Evolutionary conservation across 1,139 yeast species (phyloP), one percentile per base, ranked within the genome.

Genomic region (Pneumocystis sp.): DNA sequence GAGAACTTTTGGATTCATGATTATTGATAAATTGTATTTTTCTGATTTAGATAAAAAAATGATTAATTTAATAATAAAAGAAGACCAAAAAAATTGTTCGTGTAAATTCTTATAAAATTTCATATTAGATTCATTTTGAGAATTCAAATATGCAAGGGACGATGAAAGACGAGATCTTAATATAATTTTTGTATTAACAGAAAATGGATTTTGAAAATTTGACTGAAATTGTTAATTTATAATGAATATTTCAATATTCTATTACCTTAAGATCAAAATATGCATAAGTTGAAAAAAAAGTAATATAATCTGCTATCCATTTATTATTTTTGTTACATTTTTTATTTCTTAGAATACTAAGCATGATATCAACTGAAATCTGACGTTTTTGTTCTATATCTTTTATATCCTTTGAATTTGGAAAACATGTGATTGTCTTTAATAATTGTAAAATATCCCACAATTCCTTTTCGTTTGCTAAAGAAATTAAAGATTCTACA

Each of bases 361-460:
- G 81, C 29, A 87, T 77, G 37, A 87, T 71, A 66, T 83, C 82
- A 73, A 89, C 96, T 63, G 89, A 75, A 12, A 82, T 80, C 85
- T 93, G 89, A 72, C 81, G 83, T 66, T 83, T 79, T 12, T 80
- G 76, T 68, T 81, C 82, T 67, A 81, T 83, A 29, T 79, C 70
- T 8, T 76, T 70, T 45, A 75, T 74, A 21, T 67, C 69, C 61
- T 74, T 74, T 61, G 75, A 74, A 3, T 74, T 73, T 17, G 69
- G 72, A 4, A 59, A 45, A 50, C 40, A 63, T 61, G 35, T 75
- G 75, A 19, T 67, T 63, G 29, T 69, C 61, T 19, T 74, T 69
- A 1, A 67, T 66, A 75, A 70, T 65, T 82, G 74, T 64, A 75
- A 67, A 25, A 73, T 66, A 7, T 77, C 74, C 40, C 81, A 70